Percentiles rank a stretch among this genome's conserved stretches.
These are phyloP conservation scores for Fusarium sp. DNA, from an alignment of 2,329 filamentous ascomycete species.

Conservation along the genomic window DNA sequence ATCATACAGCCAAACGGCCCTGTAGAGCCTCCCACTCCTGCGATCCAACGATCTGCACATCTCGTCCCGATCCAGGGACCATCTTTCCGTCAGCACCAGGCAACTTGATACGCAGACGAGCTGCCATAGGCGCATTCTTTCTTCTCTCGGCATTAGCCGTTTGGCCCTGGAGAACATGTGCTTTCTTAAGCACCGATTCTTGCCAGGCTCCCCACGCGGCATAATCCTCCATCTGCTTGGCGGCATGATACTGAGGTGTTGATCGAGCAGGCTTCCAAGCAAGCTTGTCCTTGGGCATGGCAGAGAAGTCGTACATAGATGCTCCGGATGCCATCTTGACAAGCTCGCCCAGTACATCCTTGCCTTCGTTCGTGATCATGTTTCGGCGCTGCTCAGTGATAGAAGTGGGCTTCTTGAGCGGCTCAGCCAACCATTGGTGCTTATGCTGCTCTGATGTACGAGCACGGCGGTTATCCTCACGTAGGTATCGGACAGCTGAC, in stretches of 20 bases:
- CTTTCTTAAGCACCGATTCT: slow-evolving; percentile 66
- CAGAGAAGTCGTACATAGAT: slow-evolving; percentile 68
- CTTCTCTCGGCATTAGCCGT: slow-evolving; percentile 37
- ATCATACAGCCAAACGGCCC: slow-evolving; percentile 53
- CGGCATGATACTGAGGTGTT: slow-evolving; percentile 75
- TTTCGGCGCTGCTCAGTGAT: slow-evolving; percentile 61
- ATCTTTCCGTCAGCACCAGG: slow-evolving; percentile 60
- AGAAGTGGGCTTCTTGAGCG: slow-evolving; percentile 62
- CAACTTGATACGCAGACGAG: slow-evolving; percentile 63
- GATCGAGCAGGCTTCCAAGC: slow-evolving; percentile 74
- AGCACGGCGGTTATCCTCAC: slow-evolving; percentile 73
- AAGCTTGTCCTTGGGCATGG: slow-evolving; percentile 68
- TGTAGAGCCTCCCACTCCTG: slow-evolving; percentile 67
- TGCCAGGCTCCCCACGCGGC: slow-evolving; percentile 71
- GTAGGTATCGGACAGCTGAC: slow-evolving; percentile 73
- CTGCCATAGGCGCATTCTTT: slow-evolving; percentile 53
- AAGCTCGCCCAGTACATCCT: slow-evolving; percentile 73
- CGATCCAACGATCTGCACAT: slow-evolving; percentile 65
- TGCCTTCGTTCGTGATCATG: slow-evolving; percentile 69
- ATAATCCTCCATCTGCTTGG: slow-evolving; percentile 73
- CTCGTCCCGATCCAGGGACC: slow-evolving; percentile 51
- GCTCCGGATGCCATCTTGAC: slow-evolving; percentile 69
- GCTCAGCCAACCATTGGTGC: slow-evolving; percentile 71
- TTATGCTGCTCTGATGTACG: slow-evolving; percentile 66
- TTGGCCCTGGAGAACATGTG: slow-evolving; percentile 52